Evolutionary conservation across 495 filamentous ascomycete genomes (phyloP), one percentile per base, ranked within the genome.

Genomic region (Penicillium steckii): DNA sequence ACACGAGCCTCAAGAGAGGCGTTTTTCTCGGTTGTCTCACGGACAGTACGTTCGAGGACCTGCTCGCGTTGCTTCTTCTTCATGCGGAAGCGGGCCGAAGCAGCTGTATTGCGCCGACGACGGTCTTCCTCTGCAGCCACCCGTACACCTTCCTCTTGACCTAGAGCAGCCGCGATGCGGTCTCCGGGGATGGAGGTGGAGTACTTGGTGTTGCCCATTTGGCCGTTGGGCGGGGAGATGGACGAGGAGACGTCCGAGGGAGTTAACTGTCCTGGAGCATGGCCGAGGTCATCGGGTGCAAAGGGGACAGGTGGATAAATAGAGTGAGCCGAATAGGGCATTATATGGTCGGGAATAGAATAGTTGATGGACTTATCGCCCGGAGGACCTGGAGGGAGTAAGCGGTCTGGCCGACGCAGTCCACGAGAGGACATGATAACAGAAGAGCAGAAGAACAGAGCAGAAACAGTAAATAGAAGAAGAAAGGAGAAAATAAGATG

Each of bases 51-150:
- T 75, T 97, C 94, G 52, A 98, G 87, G 3, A 88, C 86, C 66
- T 94, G 89, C 75, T 98, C 94, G 47, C 94, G 89, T 72, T 95
- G 90, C 82, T 98, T 98, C 89, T 98, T 98, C 83, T 98, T 98
- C 62, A 95, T 84, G 50, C 94, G 88, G 82, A 98, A 98, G 47
- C 94, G 88, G 18, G 94, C 94, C 44, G 83, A 88, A 35, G 94
- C 94, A 29, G 94, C 94, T 1, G 94, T 98, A 72, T 98, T 98
- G 54, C 94, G 88, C 40, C 93, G 85, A 9, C 94, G 89, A 69
- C 97, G 97, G 70, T 98, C 94, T 75, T 98, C 94, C 71, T 98
- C 94, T 25, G 94, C 92, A 13, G 90, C 91, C 12, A 84, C 59
- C 27, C 90, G 91, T 80, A 54, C 83, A 72, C 61, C 60, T 57